These are phyloP conservation scores for Stachybotrys elegans DNA, from an alignment of 2,329 filamentous ascomycete genomes.

Conservation along the genomic window DNA sequence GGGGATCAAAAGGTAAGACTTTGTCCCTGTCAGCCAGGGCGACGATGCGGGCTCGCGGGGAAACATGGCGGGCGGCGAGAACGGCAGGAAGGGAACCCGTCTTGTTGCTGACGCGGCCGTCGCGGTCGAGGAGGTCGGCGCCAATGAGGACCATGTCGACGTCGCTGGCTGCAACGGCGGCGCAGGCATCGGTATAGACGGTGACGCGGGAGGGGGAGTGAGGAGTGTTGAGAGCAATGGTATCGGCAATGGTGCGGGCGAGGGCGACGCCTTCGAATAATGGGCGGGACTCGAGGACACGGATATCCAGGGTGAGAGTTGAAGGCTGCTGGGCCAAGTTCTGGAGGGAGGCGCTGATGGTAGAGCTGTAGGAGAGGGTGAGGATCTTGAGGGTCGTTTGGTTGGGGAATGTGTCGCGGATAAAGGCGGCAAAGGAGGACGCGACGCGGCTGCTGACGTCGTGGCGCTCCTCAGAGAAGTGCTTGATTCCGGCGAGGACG, in stretches of 20 bases:
- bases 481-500: slow-evolving; percentile 13
- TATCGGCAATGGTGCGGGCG: slow-evolving; percentile 43
- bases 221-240: slow-evolving; percentile 2
- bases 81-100: slow-evolving; percentile 57
- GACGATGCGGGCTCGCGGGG: slow-evolving; percentile 41
- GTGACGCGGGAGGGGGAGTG: slow-evolving; percentile 27
- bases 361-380: slow-evolving; percentile 60
- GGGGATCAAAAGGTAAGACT: slow-evolving; percentile 40
- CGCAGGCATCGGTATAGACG: slow-evolving; percentile 56
- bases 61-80: slow-evolving; percentile 46
- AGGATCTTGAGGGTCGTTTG: slow-evolving; percentile 40
- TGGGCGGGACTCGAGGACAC: slow-evolving; percentile 62
- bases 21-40: slow-evolving; percentile 59
- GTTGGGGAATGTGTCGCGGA: slow-evolving; percentile 18
- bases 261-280: slow-evolving; percentile 59
- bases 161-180: slow-evolving; percentile 44
- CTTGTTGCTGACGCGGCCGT: slow-evolving; percentile 62
- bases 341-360: slow-evolving; percentile 46
- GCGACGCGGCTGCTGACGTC: slow-evolving; percentile 25
- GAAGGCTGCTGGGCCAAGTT: slow-evolving; percentile 28
- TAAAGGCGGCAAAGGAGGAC: slow-evolving; percentile 26
- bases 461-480: slow-evolving; percentile 14
- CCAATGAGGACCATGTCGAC: slow-evolving; percentile 58
- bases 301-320: slow-evolving; percentile 43
- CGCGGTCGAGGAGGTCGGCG: slow-evolving; percentile 54